These are phyloP conservation scores for Acidomyces sp. DNA, from an alignment of 495 filamentous ascomycete genomes.

Conservation along the genomic window DNA sequence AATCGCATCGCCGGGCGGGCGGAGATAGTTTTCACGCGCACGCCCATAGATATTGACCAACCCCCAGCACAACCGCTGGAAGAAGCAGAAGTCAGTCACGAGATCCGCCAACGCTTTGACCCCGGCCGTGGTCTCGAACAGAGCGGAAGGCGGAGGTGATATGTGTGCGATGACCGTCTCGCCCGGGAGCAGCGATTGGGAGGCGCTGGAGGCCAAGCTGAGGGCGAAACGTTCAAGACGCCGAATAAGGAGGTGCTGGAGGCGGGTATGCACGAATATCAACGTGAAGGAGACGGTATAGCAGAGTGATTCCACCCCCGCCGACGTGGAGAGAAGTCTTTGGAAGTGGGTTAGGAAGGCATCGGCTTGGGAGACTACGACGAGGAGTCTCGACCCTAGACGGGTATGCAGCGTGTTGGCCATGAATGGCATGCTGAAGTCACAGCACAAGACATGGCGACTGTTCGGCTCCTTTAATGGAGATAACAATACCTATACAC, in stretches of 20 bases:
- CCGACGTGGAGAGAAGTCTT: conserved; percentile 20
- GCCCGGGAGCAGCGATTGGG: conserved; percentile 22
- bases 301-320: conserved; percentile 21
- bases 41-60: conserved; percentile 66
- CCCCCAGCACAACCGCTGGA: conserved; percentile 66
- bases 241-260: conserved; percentile 10
- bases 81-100: conserved; percentile 54
- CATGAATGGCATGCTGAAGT: no score
- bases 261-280: conserved; percentile 16
- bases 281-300: conserved; percentile 24
- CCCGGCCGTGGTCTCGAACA: conserved; percentile 4
- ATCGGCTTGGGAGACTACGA: conserved; percentile 11
- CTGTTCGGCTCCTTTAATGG: no score
- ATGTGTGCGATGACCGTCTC: conserved; percentile 34
- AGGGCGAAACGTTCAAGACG: conserved; percentile 16
- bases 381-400: no score
- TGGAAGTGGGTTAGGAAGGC: conserved; percentile 20
- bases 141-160: conserved; percentile 28
- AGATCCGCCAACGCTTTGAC: conserved; percentile 39
- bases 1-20: conserved; percentile 27
- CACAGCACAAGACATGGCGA: no score
- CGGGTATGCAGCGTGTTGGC: no score
- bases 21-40: conserved; percentile 28
- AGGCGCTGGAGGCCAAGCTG: conserved; percentile 15
- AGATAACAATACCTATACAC: no score